Base-by-base conservation (phyloP, 495 filamentous ascomycete species). In the Cercophora sp. region DNA sequence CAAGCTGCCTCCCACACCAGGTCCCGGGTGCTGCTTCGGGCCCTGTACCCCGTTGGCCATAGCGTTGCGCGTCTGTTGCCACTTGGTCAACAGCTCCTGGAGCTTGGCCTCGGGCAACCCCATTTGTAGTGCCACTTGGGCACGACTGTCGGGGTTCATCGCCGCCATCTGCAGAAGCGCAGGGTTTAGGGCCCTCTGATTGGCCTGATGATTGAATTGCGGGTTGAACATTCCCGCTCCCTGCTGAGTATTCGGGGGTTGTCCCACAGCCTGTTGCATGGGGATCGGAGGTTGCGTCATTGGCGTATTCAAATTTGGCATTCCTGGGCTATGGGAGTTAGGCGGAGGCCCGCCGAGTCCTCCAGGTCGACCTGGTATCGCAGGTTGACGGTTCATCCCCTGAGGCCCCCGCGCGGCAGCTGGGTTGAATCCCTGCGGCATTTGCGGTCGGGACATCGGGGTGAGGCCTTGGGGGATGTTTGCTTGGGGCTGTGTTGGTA, bases 301-400 rank as follows among this genome's bases (percentile, higher is more conserved):
- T 11, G 77, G 76, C 1, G 74, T 66, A 39, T 75, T 80, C 34
- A 79, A 47, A 1, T 73, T 76, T 36, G 65, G 66, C 75, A 80
- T 75, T 1, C 66, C 72, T 6, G 78, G 78, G 48, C 75, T 79
- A 49, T 77, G 78, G 6, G 76, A 76, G 15, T 72, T 64, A 11
- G 66, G 63, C 10, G 73, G 65, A 9, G 66, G 65, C 0, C 66
- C 74, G 13, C 63, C 59, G 44, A 77, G 61, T 20, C 67, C 70
- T 5, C 73, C 75, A 6, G 71, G 74, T 54, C 79, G 78, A 1
- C 73, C 73, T 51, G 74, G 74, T 57, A 79, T 70, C 23, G 66
- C 50, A 11, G 48, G 60, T 35, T 32, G 72, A 66, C 20, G 64
- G 55, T 57, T 75, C 24, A 34, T 27, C 36, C 46, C 45, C 8